phyloP scores from a whole-genome alignment of 345 rosid genomes.

The Pelargonium nanum region DNA sequence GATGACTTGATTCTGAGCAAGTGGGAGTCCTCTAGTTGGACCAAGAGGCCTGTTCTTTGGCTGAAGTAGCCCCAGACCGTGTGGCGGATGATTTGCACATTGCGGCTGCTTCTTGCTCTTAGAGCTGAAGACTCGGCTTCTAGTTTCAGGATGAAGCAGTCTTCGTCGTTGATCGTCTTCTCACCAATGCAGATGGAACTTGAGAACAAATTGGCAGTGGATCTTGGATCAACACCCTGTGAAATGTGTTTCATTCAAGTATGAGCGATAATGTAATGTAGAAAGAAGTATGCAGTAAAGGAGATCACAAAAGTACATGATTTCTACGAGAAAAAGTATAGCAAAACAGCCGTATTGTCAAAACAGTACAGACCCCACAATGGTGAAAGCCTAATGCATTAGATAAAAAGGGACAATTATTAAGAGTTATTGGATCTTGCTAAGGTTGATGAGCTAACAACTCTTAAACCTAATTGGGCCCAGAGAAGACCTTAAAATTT shows the following conservation, averaged over 20 bases:
- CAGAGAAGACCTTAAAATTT: background rate
- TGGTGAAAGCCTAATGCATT: too few species aligned
- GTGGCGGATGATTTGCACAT: slow-evolving; percentile 66
- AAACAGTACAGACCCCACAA: too few species aligned
- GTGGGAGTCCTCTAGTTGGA: slow-evolving; percentile 73
- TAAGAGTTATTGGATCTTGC: too few species aligned
- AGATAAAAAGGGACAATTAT: too few species aligned
- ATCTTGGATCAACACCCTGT: slow-evolving; percentile 88
- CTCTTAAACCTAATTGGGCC: background rate
- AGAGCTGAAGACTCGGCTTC: slow-evolving; percentile 53
- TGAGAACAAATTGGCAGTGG: slow-evolving; percentile 60
- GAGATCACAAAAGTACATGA: background rate
- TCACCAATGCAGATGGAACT: slow-evolving; percentile 68
- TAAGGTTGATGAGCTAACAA: too few species aligned
- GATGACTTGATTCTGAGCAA: slow-evolving; percentile 54
- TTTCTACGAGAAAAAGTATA: too few species aligned
- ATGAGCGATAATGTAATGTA: background rate
- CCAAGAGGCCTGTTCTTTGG: slow-evolving; percentile 76
- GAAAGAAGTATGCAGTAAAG: background rate
- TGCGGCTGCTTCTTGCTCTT: slow-evolving; percentile 55
- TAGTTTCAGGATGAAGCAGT: slow-evolving; percentile 66
- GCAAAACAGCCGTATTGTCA: too few species aligned
- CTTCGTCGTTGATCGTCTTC: slow-evolving; percentile 52
- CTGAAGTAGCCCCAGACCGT: slow-evolving; percentile 87
- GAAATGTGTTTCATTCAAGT: background rate